Evolutionary conservation across 371 early-diverging fungal genomes (phyloP), one percentile per base, ranked within the genome.

Genomic region (Actinomucor elegans): DNA sequence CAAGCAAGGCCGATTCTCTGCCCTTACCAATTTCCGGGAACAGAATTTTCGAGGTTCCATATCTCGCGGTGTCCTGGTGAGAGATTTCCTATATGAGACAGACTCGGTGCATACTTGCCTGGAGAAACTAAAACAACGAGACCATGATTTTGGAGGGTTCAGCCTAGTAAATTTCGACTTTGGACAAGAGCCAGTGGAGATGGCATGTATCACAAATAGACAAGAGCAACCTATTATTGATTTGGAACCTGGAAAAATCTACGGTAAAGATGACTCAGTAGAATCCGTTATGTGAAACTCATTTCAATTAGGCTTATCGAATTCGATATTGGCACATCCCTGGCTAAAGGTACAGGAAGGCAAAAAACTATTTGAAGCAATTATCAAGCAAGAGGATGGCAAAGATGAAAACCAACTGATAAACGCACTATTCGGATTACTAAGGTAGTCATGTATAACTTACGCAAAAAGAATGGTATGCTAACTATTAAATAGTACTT

Each of bases 1-100:
- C 4, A 60, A 65, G 6, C 34, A 66, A 23, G 84, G 84, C 2
- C 71, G 72, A 14, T 71, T 84, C 37, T 71, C 83, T 2, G 77
- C 77, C 2, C 45, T 86, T 44, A 86, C 86, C 28, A 86, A 86
- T 37, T 80, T 67, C 51, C 60, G 83, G 34, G 86, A 86, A 48
- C 32, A 52, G 17, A 63, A 69, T 10, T 71, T 67, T 4, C 55
- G 53, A 38, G 77, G 74, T 9, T 57, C 57, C 32, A 53, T 63
- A 5, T 79, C 83, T 34, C 70, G 86, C n/a, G 86, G 84, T 18
- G 61, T 66, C 27, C 51, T 84, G 24, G 73, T 79, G n/a, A 62
- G 67, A 26, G 69, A 77, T 29, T 78, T 68, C 50, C 38, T 83
- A 28, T 37, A 24, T 23, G 45, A 50, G 5, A 47, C 26, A 9